Percentiles rank a stretch among this genome's conserved stretches.
phyloP scores from a whole-genome alignment of 495 filamentous ascomycete genomes.

The Trichoderma asperelloides region DNA sequence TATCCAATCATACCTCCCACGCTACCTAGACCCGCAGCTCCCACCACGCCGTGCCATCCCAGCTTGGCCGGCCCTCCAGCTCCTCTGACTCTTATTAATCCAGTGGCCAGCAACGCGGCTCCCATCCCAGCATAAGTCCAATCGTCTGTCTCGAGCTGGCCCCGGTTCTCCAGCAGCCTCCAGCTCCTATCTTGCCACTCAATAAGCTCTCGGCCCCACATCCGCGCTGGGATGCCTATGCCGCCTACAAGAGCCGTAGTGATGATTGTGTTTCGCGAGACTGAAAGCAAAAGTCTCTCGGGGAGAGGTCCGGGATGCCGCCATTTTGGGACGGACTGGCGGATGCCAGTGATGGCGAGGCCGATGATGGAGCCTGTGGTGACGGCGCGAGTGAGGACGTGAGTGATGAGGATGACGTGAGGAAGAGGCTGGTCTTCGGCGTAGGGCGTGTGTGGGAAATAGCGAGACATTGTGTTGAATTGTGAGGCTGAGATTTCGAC shows the following conservation, averaged over 20 bases:
- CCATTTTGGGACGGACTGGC: conserved; percentile 7
- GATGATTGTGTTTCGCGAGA: conserved; percentile 24
- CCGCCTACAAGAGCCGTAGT: conserved; percentile 21
- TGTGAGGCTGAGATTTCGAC: background rate
- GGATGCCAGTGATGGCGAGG: conserved; percentile 17
- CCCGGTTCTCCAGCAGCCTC: conserved; percentile 44
- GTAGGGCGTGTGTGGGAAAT: conserved; percentile 42
- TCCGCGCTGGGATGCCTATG: conserved; percentile 31
- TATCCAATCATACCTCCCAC: conserved; percentile 28
- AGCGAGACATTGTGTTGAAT: background rate
- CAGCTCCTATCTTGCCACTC: conserved; percentile 57
- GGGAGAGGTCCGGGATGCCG: conserved; percentile 12
- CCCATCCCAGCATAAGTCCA: conserved; percentile 35
- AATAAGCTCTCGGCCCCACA: conserved; percentile 47
- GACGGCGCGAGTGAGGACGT: conserved; percentile 48
- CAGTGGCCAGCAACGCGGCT: conserved; percentile 21
- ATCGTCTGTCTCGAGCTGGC: conserved; percentile 45
- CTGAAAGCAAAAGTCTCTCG: conserved; percentile 25
- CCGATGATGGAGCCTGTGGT: conserved; percentile 39
- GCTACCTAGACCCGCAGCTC: conserved; percentile 32
- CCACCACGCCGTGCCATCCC: conserved; percentile 27
- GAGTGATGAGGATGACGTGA: conserved; percentile 43
- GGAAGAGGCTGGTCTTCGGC: conserved; percentile 52
- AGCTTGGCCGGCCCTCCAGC: conserved; percentile 12
- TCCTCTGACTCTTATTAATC: background rate